Evolutionary conservation across 768 basidiomycete genomes (phyloP).

Genomic region (Phaeotremella fagi): DNA sequence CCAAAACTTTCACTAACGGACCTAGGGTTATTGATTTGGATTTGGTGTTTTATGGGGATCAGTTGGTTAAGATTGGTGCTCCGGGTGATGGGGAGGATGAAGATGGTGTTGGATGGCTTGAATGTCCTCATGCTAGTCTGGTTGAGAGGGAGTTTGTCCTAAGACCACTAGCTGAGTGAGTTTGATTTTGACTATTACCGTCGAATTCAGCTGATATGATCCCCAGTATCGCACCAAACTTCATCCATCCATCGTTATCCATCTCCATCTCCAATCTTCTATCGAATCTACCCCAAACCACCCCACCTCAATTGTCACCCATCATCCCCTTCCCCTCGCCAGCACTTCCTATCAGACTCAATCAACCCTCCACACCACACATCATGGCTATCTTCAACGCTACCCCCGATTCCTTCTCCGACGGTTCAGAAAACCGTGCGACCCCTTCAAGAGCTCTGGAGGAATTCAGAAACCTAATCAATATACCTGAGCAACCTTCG

Average conservation of each 20-base stretch:
- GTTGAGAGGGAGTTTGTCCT: conserved; percentile 88
- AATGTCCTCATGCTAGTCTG: conserved; percentile 77
- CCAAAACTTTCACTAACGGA: conserved; percentile 73
- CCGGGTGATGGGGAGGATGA: conserved; percentile 50
- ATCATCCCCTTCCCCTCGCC: conserved; percentile 35
- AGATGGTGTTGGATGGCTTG: conserved; percentile 56
- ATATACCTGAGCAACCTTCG: conserved; percentile 52
- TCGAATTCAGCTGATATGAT: neutral
- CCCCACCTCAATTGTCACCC: conserved; percentile 28
- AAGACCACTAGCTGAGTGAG: conserved; percentile 80
- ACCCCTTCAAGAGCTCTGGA: conserved; percentile 56
- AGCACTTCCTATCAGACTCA: conserved; percentile 19
- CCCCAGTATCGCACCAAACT: conserved; percentile 71
- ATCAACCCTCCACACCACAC: conserved; percentile 49
- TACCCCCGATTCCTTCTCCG: conserved; percentile 95
- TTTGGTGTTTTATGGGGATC: conserved; percentile 67
- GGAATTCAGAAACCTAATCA: conserved; percentile 37
- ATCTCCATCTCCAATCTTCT: conserved; percentile 52
- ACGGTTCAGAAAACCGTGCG: conserved; percentile 61
- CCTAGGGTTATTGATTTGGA: conserved; percentile 89
- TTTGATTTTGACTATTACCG: conserved; percentile 16
- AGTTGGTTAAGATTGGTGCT: conserved; percentile 57
- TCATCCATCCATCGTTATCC: conserved; percentile 60
- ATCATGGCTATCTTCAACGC: conserved; percentile 90
- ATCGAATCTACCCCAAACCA: conserved; percentile 40